Percentiles rank a stretch among this genome's conserved stretches.
Evolutionary conservation across 148 eudicot genomes (phyloP).

Genomic region (Rhododendron molle): DNA sequence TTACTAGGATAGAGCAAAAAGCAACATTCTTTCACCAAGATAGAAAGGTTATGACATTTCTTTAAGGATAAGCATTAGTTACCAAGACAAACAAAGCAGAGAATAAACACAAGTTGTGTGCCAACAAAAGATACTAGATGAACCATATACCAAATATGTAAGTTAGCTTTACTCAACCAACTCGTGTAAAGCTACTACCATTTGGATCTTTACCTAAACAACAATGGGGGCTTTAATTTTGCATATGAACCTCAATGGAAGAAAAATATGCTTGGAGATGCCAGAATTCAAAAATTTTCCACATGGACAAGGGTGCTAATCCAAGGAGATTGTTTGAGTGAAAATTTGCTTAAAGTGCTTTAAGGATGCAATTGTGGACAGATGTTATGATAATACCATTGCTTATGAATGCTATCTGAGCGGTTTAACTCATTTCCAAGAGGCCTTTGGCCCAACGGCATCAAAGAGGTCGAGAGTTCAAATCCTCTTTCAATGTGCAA

Average conservation of each 20-base stretch:
- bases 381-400: not conserved
- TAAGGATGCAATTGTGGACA: not conserved
- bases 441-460: not conserved
- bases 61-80: not conserved
- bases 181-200: not conserved
- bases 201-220: not conserved
- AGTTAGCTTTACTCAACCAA: not conserved
- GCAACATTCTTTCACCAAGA: not conserved
- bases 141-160: not conserved
- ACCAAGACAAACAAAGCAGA: not conserved
- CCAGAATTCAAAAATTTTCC: not conserved
- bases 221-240: not conserved
- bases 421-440: not conserved
- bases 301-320: not conserved
- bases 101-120: not conserved
- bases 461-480: not conserved
- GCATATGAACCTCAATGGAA: not conserved
- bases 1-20: not conserved
- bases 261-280: not conserved
- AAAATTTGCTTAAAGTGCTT: not conserved
- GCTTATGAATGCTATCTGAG: not conserved
- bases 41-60: not conserved
- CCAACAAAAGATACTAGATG: not conserved
- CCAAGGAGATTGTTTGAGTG: constrained; percentile 5
- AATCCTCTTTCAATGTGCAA: not conserved